Base-by-base conservation (phyloP, 169 alveolate genomes). In the Cryptosporidium ubiquitum region DNA sequence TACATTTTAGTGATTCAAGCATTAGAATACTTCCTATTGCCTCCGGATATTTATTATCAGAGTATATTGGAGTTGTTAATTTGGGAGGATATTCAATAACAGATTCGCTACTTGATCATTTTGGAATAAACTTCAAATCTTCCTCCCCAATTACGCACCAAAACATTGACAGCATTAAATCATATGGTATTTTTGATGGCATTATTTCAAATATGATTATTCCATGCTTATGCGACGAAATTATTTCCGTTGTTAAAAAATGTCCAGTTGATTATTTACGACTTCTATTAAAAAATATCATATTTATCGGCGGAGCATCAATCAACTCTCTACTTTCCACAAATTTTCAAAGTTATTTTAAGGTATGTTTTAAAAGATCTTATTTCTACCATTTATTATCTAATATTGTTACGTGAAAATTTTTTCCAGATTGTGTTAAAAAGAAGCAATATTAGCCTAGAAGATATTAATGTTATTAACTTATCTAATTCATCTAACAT, bases 21-120 rank as follows among this genome's bases (percentile, higher is more conserved):
- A 79, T 52, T 58, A 39, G 89, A 60, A 79, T 79, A 16, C 66
- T 79, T 26, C 89, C 89, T 61, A 64, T 79, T 58, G 89, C 89
- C 31, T 79, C 89, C 1, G 89, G 89, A n/a, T 79, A 60, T 40
- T 52, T 79, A 16, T 42, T 79, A 44, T 26, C 89, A 26, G 89
- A 79, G 35, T 61, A 60, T 49, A 79, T 79, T 23, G 75, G 89
- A 16, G 39, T 51, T 44, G 26, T 58, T 18, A 79, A 79, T 58
- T 26, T 79, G 6, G 89, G 89, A 40, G 89, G 89, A 1, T 64
- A 40, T 44, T 79, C 75, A 18, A 66, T 79, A 26, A 79, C 89
- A 23, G 33, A 40, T 26, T 61, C 61, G 23, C n/a, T 79, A 29
- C 18, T 40, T 26, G 66, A 79, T 29, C 3, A 61, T 14, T 64